These are phyloP conservation scores for Ceratobasidium papillatum DNA, from an alignment of 1,284 basidiomycete genomes.

Conservation along the genomic window DNA sequence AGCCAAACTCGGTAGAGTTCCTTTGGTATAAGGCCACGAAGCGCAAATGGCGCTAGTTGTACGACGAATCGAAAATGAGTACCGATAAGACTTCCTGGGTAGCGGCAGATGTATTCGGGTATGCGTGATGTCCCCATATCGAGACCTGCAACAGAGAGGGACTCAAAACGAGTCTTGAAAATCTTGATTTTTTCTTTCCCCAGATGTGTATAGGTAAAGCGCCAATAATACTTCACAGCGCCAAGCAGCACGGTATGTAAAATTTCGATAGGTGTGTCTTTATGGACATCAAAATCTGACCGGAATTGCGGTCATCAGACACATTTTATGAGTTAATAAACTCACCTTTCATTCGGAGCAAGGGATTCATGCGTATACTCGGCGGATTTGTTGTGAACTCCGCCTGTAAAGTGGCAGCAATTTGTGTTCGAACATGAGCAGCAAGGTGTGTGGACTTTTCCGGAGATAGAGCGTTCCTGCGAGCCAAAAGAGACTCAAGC, in stretches of 20 bases:
- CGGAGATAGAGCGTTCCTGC: background rate
- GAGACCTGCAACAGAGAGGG: slow-evolving; percentile 22
- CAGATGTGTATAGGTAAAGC: slow-evolving; percentile 46
- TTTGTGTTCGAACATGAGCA: background rate
- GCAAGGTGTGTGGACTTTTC: background rate
- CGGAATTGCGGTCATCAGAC: background rate
- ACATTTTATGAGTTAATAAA: background rate
- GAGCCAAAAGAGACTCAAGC: background rate
- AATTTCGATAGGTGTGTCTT: slow-evolving; percentile 51
- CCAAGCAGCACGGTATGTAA: slow-evolving; percentile 53
- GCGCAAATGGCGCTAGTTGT: slow-evolving; percentile 50
- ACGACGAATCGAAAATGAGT: slow-evolving; percentile 51
- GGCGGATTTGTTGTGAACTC: background rate
- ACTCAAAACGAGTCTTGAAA: slow-evolving; percentile 47
- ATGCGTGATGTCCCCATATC: slow-evolving; percentile 25
- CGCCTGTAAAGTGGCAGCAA: background rate
- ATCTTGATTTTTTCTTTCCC: slow-evolving; percentile 45
- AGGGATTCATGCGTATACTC: background rate
- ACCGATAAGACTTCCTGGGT: slow-evolving; percentile 49
- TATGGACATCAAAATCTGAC: slow-evolving; percentile 37
- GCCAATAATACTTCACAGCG: slow-evolving; percentile 54
- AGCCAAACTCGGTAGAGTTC: slow-evolving; percentile 48
- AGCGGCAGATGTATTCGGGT: slow-evolving; percentile 48
- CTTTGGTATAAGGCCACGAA: slow-evolving; percentile 47
- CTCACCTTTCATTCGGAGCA: background rate